phyloP scores from a whole-genome alignment of 371 early-diverging fungal genomes.

The Mortierella polycephala region DNA sequence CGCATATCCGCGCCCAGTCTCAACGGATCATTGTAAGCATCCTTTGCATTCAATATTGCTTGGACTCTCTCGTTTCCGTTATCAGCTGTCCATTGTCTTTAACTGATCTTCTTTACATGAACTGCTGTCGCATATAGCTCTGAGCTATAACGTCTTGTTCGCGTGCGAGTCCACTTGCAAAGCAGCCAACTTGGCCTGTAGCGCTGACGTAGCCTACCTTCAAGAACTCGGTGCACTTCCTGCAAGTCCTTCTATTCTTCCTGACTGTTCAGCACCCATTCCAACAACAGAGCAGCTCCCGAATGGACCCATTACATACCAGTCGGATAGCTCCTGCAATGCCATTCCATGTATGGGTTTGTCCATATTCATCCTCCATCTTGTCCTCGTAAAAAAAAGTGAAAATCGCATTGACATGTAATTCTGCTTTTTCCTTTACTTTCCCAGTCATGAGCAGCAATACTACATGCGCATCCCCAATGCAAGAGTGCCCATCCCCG shows the following conservation, averaged over 20 bases:
- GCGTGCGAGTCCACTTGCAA: slow-evolving; percentile 63
- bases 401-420: neutral
- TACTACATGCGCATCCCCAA: slow-evolving; percentile 1
- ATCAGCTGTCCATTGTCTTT: neutral
- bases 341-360: slow-evolving; percentile 1
- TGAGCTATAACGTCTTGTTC: slow-evolving; percentile 32
- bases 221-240: slow-evolving; percentile 11
- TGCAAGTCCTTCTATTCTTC: slow-evolving; percentile 30
- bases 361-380: neutral
- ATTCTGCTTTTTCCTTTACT: neutral
- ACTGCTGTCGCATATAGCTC: neutral
- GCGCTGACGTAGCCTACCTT: slow-evolving; percentile 51
- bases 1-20: slow-evolving; percentile 28
- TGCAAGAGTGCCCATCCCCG: slow-evolving; percentile 4
- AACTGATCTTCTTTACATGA: neutral
- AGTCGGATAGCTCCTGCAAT: slow-evolving; percentile 57
- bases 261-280: slow-evolving; percentile 56
- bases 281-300: slow-evolving; percentile 46
- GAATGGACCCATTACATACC: slow-evolving; percentile 15
- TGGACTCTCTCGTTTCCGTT: neutral
- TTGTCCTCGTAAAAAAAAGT: too few relatives aligned
- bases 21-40: slow-evolving; percentile 11
- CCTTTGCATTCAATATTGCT: neutral
- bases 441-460: slow-evolving; percentile 20
- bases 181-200: slow-evolving; percentile 50